Evolutionary conservation across 108 stramenopile genomes (phyloP).

Genomic region (Fragilaria crotonensis): DNA sequence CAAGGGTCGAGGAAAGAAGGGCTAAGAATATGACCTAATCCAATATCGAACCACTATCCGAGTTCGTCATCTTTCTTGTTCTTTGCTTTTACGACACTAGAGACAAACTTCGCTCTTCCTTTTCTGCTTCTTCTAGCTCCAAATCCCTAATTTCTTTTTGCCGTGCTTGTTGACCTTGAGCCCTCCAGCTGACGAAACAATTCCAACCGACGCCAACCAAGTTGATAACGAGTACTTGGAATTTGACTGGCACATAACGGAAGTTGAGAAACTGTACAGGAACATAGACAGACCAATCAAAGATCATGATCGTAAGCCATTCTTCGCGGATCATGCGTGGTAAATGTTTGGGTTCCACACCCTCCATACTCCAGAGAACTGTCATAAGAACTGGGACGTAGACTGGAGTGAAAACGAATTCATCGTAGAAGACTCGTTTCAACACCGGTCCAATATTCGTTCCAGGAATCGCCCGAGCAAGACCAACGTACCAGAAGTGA

Average conservation of each 20-base stretch:
- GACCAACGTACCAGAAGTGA: conserved; percentile 55
- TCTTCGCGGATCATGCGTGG: neutral
- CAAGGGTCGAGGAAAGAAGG: neutral
- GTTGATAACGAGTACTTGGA: conserved; percentile 74
- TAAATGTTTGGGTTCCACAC: conserved; percentile 6
- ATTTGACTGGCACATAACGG: conserved; percentile 55
- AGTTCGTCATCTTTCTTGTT: too few relatives aligned
- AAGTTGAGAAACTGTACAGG: conserved; percentile 77
- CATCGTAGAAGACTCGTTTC: conserved; percentile 56
- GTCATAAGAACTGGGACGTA: conserved; percentile 59
- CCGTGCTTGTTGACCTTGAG: conserved; percentile 11
- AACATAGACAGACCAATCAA: conserved; percentile 76
- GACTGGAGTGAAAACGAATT: conserved; percentile 59
- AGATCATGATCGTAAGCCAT: conserved; percentile 25
- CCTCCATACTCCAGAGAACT: conserved; percentile 57
- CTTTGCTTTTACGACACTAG: too few relatives aligned
- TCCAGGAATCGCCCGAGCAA: neutral
- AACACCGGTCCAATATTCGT: conserved; percentile 29
- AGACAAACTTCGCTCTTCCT: too few relatives aligned
- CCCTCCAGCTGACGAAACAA: conserved; percentile 65
- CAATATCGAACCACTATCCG: too few relatives aligned
- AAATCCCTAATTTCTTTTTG: neutral
- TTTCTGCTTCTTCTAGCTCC: too few relatives aligned
- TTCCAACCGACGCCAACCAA: conserved; percentile 80
- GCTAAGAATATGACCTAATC: too few relatives aligned